Percentiles rank a stretch among this genome's conserved stretches.
These are phyloP conservation scores for Niebla homalea DNA, from an alignment of 495 filamentous ascomycete species.

Conservation along the genomic window DNA sequence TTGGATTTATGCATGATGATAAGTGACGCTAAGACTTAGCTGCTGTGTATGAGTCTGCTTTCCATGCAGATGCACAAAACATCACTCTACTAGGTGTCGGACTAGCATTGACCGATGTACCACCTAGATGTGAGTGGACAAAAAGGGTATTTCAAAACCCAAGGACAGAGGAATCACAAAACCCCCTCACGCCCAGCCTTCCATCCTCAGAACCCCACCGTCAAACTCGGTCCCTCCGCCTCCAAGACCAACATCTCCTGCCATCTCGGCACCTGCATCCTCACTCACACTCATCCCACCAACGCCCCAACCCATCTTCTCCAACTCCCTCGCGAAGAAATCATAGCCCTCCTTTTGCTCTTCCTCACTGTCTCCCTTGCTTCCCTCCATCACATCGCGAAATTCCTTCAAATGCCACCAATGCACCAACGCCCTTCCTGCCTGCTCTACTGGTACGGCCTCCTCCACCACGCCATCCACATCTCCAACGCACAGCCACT, in stretches of 20 bases:
- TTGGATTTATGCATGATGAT: too few relatives aligned
- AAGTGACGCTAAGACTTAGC: too few relatives aligned
- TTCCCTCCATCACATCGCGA: constrained; percentile 62
- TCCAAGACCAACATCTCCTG: constrained; percentile 29
- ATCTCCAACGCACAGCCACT: constrained; percentile 85
- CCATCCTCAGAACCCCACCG: constrained; percentile 30
- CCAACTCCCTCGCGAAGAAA: constrained; percentile 82
- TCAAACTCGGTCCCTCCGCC: constrained; percentile 36
- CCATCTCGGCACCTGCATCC: constrained; percentile 29
- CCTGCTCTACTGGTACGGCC: constrained; percentile 79
- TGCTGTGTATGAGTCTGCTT: too few relatives aligned
- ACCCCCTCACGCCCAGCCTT: constrained; percentile 25
- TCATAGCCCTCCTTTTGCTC: constrained; percentile 50
- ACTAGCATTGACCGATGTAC: too few relatives aligned
- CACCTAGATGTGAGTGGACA: too few relatives aligned
- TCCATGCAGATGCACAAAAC: too few relatives aligned
- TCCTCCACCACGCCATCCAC: constrained; percentile 90
- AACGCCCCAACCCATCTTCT: constrained; percentile 57
- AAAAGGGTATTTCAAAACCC: too few relatives aligned
- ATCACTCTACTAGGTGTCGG: too few relatives aligned
- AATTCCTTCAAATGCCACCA: constrained; percentile 84
- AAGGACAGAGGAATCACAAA: too few relatives aligned
- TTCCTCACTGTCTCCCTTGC: constrained; percentile 13
- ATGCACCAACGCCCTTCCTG: constrained; percentile 70
- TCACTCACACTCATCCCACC: constrained; percentile 24